phyloP scores from a whole-genome alignment of 768 basidiomycete genomes.

The Ephemerocybe angulata region DNA sequence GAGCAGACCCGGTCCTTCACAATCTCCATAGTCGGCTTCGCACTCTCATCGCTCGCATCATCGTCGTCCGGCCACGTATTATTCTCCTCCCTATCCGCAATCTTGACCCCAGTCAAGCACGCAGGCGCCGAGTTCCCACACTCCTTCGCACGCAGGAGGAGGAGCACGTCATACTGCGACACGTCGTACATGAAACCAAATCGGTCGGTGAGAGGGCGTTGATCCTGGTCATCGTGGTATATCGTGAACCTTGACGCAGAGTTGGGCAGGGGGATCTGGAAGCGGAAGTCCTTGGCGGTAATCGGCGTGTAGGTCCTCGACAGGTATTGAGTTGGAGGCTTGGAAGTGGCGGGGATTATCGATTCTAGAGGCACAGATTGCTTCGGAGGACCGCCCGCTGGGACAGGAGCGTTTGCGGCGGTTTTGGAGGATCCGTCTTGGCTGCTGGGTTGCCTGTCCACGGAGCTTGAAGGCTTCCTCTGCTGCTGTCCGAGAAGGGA shows the following conservation, averaged over 20 bases:
- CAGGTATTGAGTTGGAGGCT: constrained; percentile 83
- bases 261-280: constrained; percentile 58
- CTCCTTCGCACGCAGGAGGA: constrained; percentile 69
- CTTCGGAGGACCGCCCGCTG: constrained; percentile 22
- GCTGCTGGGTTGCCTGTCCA: constrained; percentile 15
- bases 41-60: constrained; percentile 32
- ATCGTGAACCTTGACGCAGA: constrained; percentile 53
- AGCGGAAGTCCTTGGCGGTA: constrained; percentile 70
- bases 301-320: constrained; percentile 71
- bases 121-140: constrained; percentile 77
- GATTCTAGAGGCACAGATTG: constrained; percentile 70
- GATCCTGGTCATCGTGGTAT: constrained; percentile 47
- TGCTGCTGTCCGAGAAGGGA: constrained; percentile 53
- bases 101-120: constrained; percentile 82
- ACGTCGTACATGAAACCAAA: constrained; percentile 92
- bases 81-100: constrained; percentile 77
- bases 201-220: constrained; percentile 72
- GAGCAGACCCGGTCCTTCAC: constrained; percentile 41
- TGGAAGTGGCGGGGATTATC: constrained; percentile 75
- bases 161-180: constrained; percentile 71
- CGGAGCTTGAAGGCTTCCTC: constrained; percentile 33
- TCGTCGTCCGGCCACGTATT: constrained; percentile 75
- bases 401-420: not conserved
- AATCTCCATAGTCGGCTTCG: constrained; percentile 37
- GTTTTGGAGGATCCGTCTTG: not conserved